Evolutionary conservation across 129 eudicot genomes (phyloP), one percentile per base, ranked within the genome.

Genomic region (Escallonia rubra): DNA sequence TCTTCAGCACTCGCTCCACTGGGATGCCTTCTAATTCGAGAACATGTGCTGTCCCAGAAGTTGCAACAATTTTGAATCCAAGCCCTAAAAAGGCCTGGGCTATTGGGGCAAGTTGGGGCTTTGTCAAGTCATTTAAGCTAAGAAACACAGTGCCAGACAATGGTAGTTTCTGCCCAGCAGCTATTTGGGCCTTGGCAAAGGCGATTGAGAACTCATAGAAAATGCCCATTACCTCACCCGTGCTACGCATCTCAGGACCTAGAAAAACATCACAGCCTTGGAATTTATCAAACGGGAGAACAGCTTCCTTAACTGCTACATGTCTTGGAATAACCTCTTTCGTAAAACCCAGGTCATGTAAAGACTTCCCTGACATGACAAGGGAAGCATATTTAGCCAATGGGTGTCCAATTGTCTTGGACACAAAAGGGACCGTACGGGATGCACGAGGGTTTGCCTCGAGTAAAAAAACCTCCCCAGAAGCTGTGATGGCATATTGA

Each of bases 231-330:
- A 93, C 99, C 76, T 89, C 99, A 12, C 96, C 96, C 0, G 99
- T 93, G 64, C 96, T 89, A 43, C 96, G 99, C 99, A 93, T 93
- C 67, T 93, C 99, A 5, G 99, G 99, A 42, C 99, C 99, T 5
- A 93, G 65, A 59, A 93, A 77, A 14, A 93, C 95, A 50, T 93
- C 99, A 16, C 95, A 88, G 3, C 99, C 99, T 73, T 85, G 96
- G 65, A 92, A 92, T 57, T 92, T 92, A 61, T 92, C 98, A 38
- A 92, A 92, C 4, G 98, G 96, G 43, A 92, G 91, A 61, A 89
- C 98, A 1, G 95, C 96, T 78, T 92, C 98, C 65, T 92, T 93
- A 47, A 93, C 96, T 0, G 99, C 84, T 4, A 92, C 85, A 41
- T 92, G 96, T 57, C 64, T 74, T 0, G 98, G 95, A 43, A 93